These are phyloP conservation scores for Penicillium oxalicum DNA, from an alignment of 2,329 filamentous ascomycete species.

Conservation along the genomic window DNA sequence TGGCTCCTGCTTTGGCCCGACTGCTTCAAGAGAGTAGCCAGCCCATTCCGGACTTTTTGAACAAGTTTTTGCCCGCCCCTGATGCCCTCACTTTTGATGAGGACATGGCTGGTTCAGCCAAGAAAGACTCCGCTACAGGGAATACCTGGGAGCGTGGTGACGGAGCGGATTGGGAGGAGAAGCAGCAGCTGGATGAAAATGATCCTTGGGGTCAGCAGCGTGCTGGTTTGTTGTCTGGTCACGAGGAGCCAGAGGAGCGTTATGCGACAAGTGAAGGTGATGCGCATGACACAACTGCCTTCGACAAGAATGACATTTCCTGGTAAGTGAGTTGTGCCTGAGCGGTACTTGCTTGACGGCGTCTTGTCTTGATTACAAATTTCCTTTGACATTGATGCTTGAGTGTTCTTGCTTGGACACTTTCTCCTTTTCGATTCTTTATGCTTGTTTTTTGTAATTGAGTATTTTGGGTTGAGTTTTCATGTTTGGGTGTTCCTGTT, in stretches of 20 bases:
- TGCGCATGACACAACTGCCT: not conserved
- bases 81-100: constrained; percentile 42
- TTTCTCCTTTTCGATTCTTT: no score
- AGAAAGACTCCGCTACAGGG: no score
- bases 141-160: not conserved
- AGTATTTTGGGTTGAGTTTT: no score
- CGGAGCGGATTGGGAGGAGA: not conserved
- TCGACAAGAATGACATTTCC: not conserved
- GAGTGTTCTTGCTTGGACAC: no score
- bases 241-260: not conserved
- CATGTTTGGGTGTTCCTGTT: no score
- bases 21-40: constrained; percentile 75
- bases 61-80: constrained; percentile 47
- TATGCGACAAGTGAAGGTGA: not conserved
- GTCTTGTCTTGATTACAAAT: no score
- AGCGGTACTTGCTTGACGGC: no score
- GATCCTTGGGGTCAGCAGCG: not conserved
- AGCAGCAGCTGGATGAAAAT: not conserved
- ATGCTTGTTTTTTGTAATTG: no score
- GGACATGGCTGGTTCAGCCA: constrained; percentile 31
- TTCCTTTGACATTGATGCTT: no score
- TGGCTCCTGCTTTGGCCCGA: constrained; percentile 70
- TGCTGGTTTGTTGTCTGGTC: not conserved
- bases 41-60: constrained; percentile 73
- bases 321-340: not conserved